Conservation (phyloP, 2,329 filamentous ascomycete genomes). For the Albifimbria verrucaria region DNA sequence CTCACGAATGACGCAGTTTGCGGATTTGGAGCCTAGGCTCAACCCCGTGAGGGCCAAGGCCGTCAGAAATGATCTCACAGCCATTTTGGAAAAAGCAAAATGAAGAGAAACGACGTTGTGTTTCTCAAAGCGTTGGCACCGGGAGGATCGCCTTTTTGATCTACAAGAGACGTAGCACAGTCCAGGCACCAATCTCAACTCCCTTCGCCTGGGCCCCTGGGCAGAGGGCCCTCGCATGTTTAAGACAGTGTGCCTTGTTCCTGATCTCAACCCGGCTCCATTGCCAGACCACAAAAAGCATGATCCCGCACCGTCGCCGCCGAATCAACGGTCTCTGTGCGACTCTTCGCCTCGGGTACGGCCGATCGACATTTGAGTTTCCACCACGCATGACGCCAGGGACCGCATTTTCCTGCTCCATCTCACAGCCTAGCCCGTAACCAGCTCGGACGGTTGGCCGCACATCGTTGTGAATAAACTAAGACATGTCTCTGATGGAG, state of each 20-base stretch:
- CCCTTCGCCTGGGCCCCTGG: neutral
- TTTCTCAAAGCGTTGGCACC: neutral
- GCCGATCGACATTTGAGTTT: too few relatives aligned
- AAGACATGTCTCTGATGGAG: too few relatives aligned
- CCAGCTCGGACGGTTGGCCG: too few relatives aligned
- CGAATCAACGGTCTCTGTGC: neutral
- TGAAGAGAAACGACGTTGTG: neutral
- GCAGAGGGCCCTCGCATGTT: neutral
- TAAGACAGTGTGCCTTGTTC: neutral
- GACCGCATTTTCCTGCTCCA: too few relatives aligned
- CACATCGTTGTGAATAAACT: too few relatives aligned
- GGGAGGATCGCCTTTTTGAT: neutral
- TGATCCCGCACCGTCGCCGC: too few relatives aligned
- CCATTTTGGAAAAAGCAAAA: conserved; percentile 10
- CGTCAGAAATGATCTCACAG: conserved; percentile 8
- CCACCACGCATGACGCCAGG: too few relatives aligned
- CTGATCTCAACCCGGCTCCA: neutral
- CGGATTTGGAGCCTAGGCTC: conserved; percentile 1
- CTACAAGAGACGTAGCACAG: neutral
- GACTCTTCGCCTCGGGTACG: too few relatives aligned
- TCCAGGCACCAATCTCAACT: neutral
- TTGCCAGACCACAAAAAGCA: too few relatives aligned
- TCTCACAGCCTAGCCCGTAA: too few relatives aligned
- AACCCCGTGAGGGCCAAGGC: conserved; percentile 20
- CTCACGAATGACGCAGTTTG: conserved; percentile 19